Percentiles rank a stretch among this genome's conserved stretches.
phyloP scores from a whole-genome alignment of 1,139 yeast genomes.

The Debaryomyces singareniensis region DNA sequence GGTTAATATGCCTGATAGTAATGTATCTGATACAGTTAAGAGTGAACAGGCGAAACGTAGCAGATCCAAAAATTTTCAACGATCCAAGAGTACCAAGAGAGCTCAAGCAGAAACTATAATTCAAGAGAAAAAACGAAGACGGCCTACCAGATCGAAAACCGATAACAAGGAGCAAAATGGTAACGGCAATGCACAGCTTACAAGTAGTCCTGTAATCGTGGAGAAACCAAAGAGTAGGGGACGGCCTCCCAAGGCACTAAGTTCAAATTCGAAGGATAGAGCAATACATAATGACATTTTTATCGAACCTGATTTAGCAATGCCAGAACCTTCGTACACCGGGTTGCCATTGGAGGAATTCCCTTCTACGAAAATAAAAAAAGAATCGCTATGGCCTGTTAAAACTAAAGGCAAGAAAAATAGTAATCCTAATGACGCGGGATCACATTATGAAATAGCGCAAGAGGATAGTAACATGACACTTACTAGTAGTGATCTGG shows the following conservation, averaged over 20 bases:
- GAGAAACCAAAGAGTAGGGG: conserved; percentile 3
- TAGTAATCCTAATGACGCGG: conserved; percentile 2
- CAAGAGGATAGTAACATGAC: conserved; percentile 1
- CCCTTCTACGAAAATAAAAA: conserved; percentile 51
- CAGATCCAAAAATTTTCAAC: too few species aligned
- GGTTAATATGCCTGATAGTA: too few species aligned
- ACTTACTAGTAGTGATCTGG: conserved; percentile 1
- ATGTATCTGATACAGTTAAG: too few species aligned
- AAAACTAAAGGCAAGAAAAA: conserved; percentile 9
- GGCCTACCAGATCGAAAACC: conserved; percentile 1
- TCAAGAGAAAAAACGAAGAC: conserved; percentile 1
- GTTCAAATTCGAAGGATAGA: conserved; percentile 6
- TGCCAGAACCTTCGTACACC: conserved; percentile 48
- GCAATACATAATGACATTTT: conserved; percentile 17
- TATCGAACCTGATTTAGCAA: conserved; percentile 54
- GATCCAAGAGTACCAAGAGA: too few species aligned
- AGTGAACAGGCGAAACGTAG: too few species aligned
- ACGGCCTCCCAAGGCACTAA: background rate
- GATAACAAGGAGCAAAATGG: background rate
- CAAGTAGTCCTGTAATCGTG: conserved; percentile 8
- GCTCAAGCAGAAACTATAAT: conserved; percentile 1
- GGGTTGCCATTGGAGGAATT: conserved; percentile 62
- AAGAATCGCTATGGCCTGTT: conserved; percentile 44
- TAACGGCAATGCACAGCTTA: conserved; percentile 3
- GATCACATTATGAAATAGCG: conserved; percentile 3